Base-by-base conservation (phyloP, 1,139 yeast genomes). In the Yamadazyma epiphylla region DNA sequence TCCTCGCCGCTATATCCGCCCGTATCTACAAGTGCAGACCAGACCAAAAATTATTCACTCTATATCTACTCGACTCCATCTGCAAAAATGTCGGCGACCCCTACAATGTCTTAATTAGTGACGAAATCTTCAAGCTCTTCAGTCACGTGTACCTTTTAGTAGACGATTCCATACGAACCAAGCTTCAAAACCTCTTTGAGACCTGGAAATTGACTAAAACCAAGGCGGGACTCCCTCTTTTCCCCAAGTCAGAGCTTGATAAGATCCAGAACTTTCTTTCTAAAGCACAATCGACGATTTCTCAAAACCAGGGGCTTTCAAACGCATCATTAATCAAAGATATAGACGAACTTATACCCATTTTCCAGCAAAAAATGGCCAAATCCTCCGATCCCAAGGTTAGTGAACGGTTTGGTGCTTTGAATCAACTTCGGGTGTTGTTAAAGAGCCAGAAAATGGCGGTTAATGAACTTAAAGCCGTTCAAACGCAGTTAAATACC, bases 61-160 rank as follows among this genome's bases (percentile, higher is more conserved):
- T 91, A 42, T 91, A 89, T 52, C 69, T 89, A 29, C 60, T 91
- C 35, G 98, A 91, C 55, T 88, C 96, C n/a, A 83, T 91, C 27
- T 84, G 94, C 58, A 91, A 91, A 57, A 85, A 81, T 45, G 81
- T 87, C 14, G 96, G 96, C 5, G 74, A 79, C 38, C 96, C 97
- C 1, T 91, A 89, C 53, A 85, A 88, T 21, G 68, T 78, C 8
- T 58, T 83, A 37, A 78, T 89, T 51, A 83, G 88, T 5, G 74
- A 61, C 31, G 80, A 79, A 30, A 63, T 87, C 25, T 80, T 70
- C 58, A 74, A 69, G 44, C 62, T 85, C 3, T 91, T 82, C 55
- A 78, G 86, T 15, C 80, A 77, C 40, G 81, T 89, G 2, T 94
- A 86, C 51, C 74, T 87, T 19, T 61, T 82, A 35, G 91, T 85